Evolutionary conservation across 2,329 filamentous ascomycete genomes (phyloP), one percentile per base, ranked within the genome.

Genomic region (Epichloe coenophiala): DNA sequence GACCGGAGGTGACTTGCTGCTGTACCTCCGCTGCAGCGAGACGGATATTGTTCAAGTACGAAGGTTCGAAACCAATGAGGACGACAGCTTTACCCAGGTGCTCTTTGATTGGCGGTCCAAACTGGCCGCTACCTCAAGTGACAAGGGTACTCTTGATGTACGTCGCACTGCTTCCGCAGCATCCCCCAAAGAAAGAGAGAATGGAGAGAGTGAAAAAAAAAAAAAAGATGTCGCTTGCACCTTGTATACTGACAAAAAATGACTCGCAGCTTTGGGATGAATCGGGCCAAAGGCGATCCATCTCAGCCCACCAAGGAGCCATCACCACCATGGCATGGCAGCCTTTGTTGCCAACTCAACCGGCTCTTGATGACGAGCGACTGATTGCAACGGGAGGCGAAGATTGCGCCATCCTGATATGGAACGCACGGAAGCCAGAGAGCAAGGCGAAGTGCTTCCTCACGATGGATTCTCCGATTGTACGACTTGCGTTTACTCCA

Each of bases 261-360:
- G n/a, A 19, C 27, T 47, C 50, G 36, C 56, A 77, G 74, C 69
- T 82, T 3, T 79, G 77, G 76, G 72, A 79, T 52, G 71, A 71
- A 51, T 63, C 65, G 21, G 78, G 77, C 17, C 71, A 76, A 51
- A 69, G 73, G 23, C 72, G 72, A 48, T 73, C 76, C 39, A 80
- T 82, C 51, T 71, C 72, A 44, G 78, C 79, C 6, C 80, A 83
- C 56, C 73, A 75, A 50, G 77, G 78, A 19, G 63, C 72, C 23
- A 75, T 83, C 48, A 81, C 77, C 0, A 71, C 74, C 3, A 67
- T 83, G 54, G 69, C 73, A 53, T 84, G 80, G 79, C 80, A 83
- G 57, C 80, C 80, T 11, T 55, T 77, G 17, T 58, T 60, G 2
- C 54, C 60, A 5, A 57, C 51, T n/a, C 69, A 72, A 51, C 58